Evolutionary conservation across 2,329 filamentous ascomycete genomes (phyloP).

Genomic region (Ceratocystis albifundus): DNA sequence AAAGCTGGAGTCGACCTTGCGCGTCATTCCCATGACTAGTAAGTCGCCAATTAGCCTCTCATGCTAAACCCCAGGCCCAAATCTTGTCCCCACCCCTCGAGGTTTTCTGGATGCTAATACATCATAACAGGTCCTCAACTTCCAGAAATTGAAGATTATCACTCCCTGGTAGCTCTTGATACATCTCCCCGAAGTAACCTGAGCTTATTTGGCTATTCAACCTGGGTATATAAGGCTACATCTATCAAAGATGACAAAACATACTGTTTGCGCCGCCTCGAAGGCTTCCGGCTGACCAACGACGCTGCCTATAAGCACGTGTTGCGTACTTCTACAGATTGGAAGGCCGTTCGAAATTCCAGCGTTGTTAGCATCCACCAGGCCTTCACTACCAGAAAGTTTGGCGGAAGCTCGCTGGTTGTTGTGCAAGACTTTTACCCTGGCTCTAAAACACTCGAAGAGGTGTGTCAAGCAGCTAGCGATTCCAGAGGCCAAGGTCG

Average conservation of each 20-base stretch:
- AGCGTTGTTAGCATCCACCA: conserved; percentile 80
- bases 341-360: conserved; percentile 73
- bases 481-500: conserved; percentile 24
- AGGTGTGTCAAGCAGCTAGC: conserved; percentile 54
- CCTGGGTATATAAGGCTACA: conserved; percentile 90
- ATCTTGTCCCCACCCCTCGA: background rate
- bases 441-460: conserved; percentile 75
- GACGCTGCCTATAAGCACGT: conserved; percentile 70
- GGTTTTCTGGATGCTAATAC: background rate
- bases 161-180: conserved; percentile 83
- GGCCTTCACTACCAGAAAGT: conserved; percentile 84
- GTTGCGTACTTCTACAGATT: conserved; percentile 73
- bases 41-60: background rate
- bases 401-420: conserved; percentile 81
- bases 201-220: conserved; percentile 68
- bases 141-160: conserved; percentile 74
- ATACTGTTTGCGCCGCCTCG: conserved; percentile 58
- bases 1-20: conserved; percentile 73
- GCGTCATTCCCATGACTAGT: conserved; percentile 61
- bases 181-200: conserved; percentile 67
- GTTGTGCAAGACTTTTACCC: conserved; percentile 92
- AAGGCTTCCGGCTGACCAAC: conserved; percentile 74
- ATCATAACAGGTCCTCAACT: conserved; percentile 44
- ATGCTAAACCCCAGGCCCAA: too few species aligned
- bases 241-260: conserved; percentile 78